Conservation (phyloP, 2,329 filamentous ascomycete genomes). For the Xylaria sp. region DNA sequence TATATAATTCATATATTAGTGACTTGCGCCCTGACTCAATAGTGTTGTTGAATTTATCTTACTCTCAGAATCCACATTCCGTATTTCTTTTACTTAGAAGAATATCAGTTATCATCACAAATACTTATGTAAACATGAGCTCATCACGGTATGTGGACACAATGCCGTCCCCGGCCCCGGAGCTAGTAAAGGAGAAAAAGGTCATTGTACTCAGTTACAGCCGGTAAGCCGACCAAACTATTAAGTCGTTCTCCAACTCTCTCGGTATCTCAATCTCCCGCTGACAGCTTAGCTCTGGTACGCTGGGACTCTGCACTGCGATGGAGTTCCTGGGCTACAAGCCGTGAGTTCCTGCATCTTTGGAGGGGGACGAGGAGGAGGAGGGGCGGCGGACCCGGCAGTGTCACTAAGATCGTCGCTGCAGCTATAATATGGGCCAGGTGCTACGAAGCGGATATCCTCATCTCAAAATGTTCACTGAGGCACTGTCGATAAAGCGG, state of each 20-base stretch:
- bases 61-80: neutral
- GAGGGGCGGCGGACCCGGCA: neutral
- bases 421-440: constrained; percentile 25
- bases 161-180: constrained; percentile 16
- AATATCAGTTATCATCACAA: neutral
- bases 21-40: neutral
- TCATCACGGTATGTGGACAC: constrained; percentile 25
- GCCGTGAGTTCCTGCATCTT: constrained; percentile 18
- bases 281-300: constrained; percentile 27
- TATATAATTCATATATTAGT: neutral
- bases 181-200: constrained; percentile 23
- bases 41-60: neutral
- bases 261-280: neutral
- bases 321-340: constrained; percentile 29
- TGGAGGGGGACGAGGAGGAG: neutral
- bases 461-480: constrained; percentile 33
- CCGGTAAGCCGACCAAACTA: constrained; percentile 7
- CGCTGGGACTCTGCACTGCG: constrained; percentile 27
- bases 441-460: constrained; percentile 16
- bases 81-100: neutral
- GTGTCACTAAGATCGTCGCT: constrained; percentile 15
- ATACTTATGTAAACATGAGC: constrained; percentile 13
- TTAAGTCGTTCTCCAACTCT: neutral
- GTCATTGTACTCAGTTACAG: constrained; percentile 28
- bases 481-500: constrained; percentile 27